Percentiles rank a stretch among this genome's conserved stretches.
Evolutionary conservation across 129 eudicot genomes (phyloP).

Genomic region (Glebionis coronaria): DNA sequence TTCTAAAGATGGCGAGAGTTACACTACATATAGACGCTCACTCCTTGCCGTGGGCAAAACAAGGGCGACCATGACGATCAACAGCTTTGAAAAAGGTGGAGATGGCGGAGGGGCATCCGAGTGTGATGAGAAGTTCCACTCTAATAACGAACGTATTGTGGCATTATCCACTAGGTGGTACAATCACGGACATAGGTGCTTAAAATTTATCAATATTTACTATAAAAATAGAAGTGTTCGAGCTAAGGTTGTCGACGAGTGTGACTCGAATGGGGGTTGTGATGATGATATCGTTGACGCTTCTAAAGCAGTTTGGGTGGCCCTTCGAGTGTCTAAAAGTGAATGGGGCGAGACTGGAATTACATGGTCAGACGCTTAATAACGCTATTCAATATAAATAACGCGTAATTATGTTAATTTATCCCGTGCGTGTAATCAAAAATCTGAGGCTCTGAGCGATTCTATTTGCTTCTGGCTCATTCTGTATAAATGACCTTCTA

Average conservation of each 20-base stretch:
- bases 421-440: too few species aligned
- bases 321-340: conserved; percentile 35
- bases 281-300: conserved; percentile 44
- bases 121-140: conserved; percentile 40
- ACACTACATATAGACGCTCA: not conserved
- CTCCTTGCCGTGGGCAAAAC: not conserved
- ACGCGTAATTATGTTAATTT: too few species aligned
- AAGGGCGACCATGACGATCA: conserved; percentile 36
- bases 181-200: conserved; percentile 33
- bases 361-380: conserved; percentile 53
- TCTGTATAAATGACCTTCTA: too few species aligned
- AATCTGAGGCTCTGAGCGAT: too few species aligned
- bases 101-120: conserved; percentile 47
- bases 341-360: conserved; percentile 40
- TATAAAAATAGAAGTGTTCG: conserved; percentile 34
- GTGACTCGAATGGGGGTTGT: conserved; percentile 45
- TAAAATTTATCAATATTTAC: conserved; percentile 26
- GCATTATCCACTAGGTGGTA: conserved; percentile 50
- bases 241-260: conserved; percentile 60
- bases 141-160: conserved; percentile 35
- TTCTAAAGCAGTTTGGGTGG: conserved; percentile 56
- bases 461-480: too few species aligned
- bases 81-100: conserved; percentile 39
- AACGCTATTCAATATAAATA: not conserved
- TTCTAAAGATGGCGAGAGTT: too few species aligned